These are phyloP conservation scores for Bonia amplexicaulis DNA, from an alignment of 176 grass and related monocot species.

Conservation along the genomic window DNA sequence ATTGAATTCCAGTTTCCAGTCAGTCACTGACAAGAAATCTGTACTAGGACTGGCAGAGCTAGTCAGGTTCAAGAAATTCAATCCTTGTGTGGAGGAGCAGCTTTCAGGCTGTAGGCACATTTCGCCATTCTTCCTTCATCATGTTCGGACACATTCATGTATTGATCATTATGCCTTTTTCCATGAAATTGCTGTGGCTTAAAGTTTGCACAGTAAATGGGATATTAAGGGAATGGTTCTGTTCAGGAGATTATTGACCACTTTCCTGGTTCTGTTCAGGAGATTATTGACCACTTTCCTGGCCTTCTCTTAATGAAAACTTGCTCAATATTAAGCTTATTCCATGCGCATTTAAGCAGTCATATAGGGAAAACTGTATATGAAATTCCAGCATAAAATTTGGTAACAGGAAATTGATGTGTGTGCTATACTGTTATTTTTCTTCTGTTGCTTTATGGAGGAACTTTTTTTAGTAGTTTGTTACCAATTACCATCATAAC, in stretches of 20 bases:
- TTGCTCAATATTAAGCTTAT: background rate
- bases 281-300: conserved; percentile 8
- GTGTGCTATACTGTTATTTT: background rate
- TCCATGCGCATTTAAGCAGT: background rate
- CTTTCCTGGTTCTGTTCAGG: background rate
- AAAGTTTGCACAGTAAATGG: background rate
- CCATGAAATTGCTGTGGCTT: background rate
- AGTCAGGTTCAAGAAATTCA: background rate
- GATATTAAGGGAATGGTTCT: background rate
- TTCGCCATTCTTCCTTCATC: background rate
- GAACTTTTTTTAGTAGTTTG: background rate
- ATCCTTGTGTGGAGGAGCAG: background rate
- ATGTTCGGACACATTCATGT: background rate
- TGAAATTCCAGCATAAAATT: background rate
- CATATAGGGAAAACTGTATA: background rate
- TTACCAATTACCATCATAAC: background rate
- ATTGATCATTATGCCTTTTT: background rate
- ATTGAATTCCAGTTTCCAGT: background rate
- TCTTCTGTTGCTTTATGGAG: background rate
- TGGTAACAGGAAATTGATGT: background rate
- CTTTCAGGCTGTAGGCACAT: background rate
- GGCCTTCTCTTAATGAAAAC: background rate
- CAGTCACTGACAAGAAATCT: background rate
- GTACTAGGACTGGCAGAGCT: background rate
- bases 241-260: background rate